Percentiles rank a stretch among this genome's conserved stretches.
Conservation (phyloP, 371 early-diverging fungal species). For the Actinomucor elegans region DNA sequence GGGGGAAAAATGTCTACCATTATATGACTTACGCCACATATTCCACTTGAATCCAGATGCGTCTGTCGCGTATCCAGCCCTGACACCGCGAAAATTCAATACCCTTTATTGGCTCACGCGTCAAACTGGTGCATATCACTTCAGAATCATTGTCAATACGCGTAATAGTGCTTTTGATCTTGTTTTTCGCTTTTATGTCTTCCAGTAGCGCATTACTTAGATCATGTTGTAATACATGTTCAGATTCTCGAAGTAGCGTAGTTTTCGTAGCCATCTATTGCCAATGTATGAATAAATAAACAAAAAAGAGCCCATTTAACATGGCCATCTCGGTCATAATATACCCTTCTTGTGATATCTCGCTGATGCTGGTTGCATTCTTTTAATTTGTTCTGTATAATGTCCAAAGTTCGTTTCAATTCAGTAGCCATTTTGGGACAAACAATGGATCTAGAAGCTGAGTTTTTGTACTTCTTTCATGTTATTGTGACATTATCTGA, state of each 20-base stretch:
- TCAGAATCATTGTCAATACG: too few species aligned
- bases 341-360: neutral
- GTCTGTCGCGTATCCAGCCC: slow-evolving; percentile 8
- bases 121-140: neutral
- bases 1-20: too few species aligned
- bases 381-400: slow-evolving; percentile 8
- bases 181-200: neutral
- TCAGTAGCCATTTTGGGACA: neutral
- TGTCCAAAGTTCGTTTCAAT: neutral
- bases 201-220: slow-evolving; percentile 5
- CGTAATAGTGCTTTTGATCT: too few species aligned
- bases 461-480: slow-evolving; percentile 19
- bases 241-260: slow-evolving; percentile 9
- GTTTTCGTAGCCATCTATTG: slow-evolving; percentile 14
- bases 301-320: neutral
- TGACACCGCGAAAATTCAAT: neutral
- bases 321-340: too few species aligned
- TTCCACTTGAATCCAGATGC: slow-evolving; percentile 17
- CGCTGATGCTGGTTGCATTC: slow-evolving; percentile 3
- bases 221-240: slow-evolving; percentile 4
- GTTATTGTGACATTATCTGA: neutral
- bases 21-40: too few species aligned
- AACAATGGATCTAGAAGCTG: slow-evolving; percentile 1
- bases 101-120: neutral
- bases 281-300: neutral